Evolutionary conservation across 2,329 filamentous ascomycete species (phyloP).

Genomic region (Xylaria digitata): DNA sequence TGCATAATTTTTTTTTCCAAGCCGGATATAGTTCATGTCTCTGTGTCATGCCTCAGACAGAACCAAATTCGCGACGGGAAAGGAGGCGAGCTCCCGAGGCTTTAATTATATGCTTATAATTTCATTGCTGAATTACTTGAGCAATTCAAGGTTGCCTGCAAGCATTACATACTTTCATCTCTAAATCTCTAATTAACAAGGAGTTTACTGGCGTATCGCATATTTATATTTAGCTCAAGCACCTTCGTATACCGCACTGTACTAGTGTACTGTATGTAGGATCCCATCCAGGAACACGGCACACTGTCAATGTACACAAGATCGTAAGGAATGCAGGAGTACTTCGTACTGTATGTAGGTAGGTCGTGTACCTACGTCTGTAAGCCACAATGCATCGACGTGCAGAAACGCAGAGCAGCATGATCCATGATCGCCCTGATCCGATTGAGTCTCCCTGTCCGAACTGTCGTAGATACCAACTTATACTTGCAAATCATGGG

Average conservation of each 20-base stretch:
- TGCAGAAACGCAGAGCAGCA: conserved; percentile 6
- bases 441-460: conserved; percentile 20
- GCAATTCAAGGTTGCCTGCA: too few relatives aligned
- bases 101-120: neutral
- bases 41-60: too few relatives aligned
- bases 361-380: neutral
- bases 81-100: neutral
- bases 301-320: neutral
- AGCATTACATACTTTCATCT: neutral
- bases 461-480: conserved; percentile 8
- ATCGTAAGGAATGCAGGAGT: neutral
- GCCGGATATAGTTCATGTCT: too few relatives aligned
- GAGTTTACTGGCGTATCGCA: neutral
- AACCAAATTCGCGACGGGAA: neutral
- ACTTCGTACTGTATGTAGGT: neutral
- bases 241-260: neutral
- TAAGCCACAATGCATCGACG: conserved; percentile 8
- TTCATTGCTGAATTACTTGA: neutral
- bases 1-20: too few relatives aligned
- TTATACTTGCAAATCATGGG: conserved; percentile 26
- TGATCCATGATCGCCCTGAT: conserved; percentile 20
- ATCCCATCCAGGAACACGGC: neutral
- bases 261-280: neutral
- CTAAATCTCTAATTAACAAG: neutral
- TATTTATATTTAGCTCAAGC: conserved; percentile 4